phyloP scores from a whole-genome alignment of 23 red algal genomes.

The Gracilaria gracilis region DNA sequence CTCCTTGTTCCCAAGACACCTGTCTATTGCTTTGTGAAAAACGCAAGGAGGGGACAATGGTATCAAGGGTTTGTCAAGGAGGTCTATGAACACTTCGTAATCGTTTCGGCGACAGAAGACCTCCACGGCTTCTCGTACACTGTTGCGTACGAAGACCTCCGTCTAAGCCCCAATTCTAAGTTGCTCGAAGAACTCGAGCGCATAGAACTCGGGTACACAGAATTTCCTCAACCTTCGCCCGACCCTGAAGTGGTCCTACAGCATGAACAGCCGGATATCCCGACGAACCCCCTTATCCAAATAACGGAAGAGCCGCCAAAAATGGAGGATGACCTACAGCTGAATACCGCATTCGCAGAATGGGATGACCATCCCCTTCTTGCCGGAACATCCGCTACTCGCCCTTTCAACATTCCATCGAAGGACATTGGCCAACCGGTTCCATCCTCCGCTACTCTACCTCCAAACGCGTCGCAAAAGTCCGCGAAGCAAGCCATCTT shows the following conservation, averaged over 20 bases:
- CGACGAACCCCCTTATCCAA: too few species aligned
- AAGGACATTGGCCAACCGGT: background rate
- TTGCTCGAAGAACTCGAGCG: background rate
- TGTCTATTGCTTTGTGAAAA: background rate
- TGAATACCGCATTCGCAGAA: background rate
- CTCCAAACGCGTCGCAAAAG: background rate
- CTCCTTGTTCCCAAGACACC: background rate
- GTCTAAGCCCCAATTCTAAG: background rate
- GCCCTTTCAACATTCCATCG: background rate
- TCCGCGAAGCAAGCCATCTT: background rate
- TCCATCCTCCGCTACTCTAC: background rate
- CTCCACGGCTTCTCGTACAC: background rate
- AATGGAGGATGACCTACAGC: background rate
- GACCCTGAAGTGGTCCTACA: background rate
- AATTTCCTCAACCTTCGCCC: background rate
- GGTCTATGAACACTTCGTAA: too few species aligned
- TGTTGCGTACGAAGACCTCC: conserved; percentile 34
- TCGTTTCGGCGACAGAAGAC: background rate
- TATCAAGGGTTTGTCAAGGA: background rate
- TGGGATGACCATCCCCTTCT: background rate
- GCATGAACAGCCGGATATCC: background rate
- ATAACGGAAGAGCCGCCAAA: background rate
- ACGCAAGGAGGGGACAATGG: background rate
- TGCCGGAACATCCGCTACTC: background rate
- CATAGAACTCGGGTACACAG: background rate